Evolutionary conservation across 2,329 filamentous ascomycete species (phyloP), one percentile per base, ranked within the genome.

Genomic region (Colletotrichum simmondsii): DNA sequence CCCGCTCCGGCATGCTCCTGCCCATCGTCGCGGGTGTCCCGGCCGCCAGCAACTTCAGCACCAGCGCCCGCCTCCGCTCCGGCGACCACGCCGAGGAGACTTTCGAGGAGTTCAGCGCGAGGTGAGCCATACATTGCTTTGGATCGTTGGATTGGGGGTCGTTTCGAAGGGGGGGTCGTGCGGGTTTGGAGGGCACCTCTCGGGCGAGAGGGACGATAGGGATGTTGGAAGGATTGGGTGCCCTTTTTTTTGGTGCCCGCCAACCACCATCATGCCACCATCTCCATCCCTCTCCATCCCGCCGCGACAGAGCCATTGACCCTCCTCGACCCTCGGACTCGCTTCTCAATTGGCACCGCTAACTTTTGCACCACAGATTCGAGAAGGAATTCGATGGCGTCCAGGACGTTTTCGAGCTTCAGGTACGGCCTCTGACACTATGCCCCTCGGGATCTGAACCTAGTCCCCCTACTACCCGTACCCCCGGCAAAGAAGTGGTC

Each of bases 381-480:
- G 97, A 99, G 91, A 98, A 98, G 92, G 97, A 99, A 88, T 99
- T 99, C 83, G 96, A 99, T 76, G 87, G 87, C 82, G 97, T 99
- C 77, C 95, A 98, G 87, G 97, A 99, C 88, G 96, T 98, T 82
- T 99, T 99, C 86, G 97, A 99, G 92, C 95, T 99, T 82, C 95
- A 98, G 95, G 95, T 98, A 92, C 37, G 30, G 24, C 35, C 53
- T 54, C 65, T 60, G 30, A 26, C 52, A 68, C 64, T 52, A 56
- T 42, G 16, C 14, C 35, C 61, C 61, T 65, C 62, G 71, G 62
- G 53, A 68, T 65, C 62, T 67, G 61, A 74, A 57, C 49, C 67
- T 65, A 65, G 60, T 65, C 52, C 61, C 37, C 37, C 37, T 42
- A 42, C 37, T 42, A 42, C 35, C 35, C 16, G 16, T 16, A 42